A percentile compares a stretch with the other conserved stretches of the same genome.
These are phyloP conservation scores for Angophora floribunda DNA, from an alignment of 345 rosid species.

Conservation along the genomic window DNA sequence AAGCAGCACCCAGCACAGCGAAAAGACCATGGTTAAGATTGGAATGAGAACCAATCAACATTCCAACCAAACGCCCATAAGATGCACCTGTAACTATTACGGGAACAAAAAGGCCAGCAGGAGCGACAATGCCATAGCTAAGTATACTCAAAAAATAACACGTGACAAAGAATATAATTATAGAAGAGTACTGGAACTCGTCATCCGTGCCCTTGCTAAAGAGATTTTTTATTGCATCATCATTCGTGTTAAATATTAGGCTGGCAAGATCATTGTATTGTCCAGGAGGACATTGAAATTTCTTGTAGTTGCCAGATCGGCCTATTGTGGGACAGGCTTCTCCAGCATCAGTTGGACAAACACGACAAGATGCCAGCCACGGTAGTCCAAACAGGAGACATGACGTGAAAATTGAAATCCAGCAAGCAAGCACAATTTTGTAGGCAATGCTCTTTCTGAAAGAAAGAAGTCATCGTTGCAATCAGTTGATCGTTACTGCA, in stretches of 20 bases:
- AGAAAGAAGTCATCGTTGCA: slow-evolving; percentile 1
- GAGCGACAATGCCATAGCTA: slow-evolving; percentile 84
- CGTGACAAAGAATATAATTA: slow-evolving; percentile 60
- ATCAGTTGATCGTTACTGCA: neutral
- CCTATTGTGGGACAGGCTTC: slow-evolving; percentile 93
- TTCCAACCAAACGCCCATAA: slow-evolving; percentile 77
- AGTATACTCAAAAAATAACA: slow-evolving; percentile 70
- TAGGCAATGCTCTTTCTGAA: slow-evolving; percentile 56
- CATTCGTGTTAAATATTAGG: slow-evolving; percentile 92
- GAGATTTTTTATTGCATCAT: slow-evolving; percentile 83
- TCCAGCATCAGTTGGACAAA: slow-evolving; percentile 57
- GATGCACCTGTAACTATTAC: slow-evolving; percentile 88
- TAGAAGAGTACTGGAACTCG: slow-evolving; percentile 63
- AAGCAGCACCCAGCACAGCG: slow-evolving; percentile 91
- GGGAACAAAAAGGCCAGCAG: slow-evolving; percentile 87
- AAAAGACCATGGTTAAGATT: slow-evolving; percentile 75
- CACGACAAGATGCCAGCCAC: slow-evolving; percentile 71
- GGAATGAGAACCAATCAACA: slow-evolving; percentile 50
- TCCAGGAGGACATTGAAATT: slow-evolving; percentile 73
- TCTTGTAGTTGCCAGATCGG: slow-evolving; percentile 92
- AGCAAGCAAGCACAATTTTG: slow-evolving; percentile 56
- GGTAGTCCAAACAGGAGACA: slow-evolving; percentile 92
- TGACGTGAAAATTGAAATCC: slow-evolving; percentile 68
- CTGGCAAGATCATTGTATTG: slow-evolving; percentile 91
- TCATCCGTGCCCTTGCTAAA: slow-evolving; percentile 75